Evolutionary conservation across 169 alveolate species (phyloP), one percentile per base, ranked within the genome.

Genomic region (Ichthyophthirius multifiliis): DNA sequence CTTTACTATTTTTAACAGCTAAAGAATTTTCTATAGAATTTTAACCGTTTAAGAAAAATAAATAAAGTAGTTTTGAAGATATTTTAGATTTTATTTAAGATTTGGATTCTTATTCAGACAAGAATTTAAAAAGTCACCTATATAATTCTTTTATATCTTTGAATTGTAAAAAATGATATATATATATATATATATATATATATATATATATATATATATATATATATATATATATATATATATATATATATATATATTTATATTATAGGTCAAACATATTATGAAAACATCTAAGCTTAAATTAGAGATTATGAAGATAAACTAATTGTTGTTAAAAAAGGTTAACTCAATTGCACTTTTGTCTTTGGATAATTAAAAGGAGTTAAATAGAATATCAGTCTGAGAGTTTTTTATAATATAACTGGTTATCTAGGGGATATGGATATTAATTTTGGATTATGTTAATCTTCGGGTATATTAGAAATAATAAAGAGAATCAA

Each of bases 261-360:
- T 23, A 5, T 55, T 5, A 9, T n/a, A 67, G 48, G 15, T n/a
- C 43, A 67, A n/a, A 37, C 62, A 13, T 47, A 44, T 2, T 67
- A 37, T 34, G 12, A 18, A 0, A 37, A 67, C 27, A 32, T 44
- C 13, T 6, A 39, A 67, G 30, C 41, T 3, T n/a, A 13, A 5
- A 67, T 67, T 0, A 67, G 77, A 67, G 77, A 67, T 39, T 67
- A 67, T 41, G 64, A 47, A 15, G 20, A 18, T 0, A 41, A 41
- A 67, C 18, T 67, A 5, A 7, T 67, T 12, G 15, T 34, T 3
- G 18, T 67, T 32, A 16, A 67, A 18, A n/a, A 39, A 16, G 48
- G 43, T 4, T n/a, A n/a, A 20, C 35, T 18, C 15, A 6, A 37
- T 7, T n/a, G 20, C n/a, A 9, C 35, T 32, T 41, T 37, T 39